phyloP scores from a whole-genome alignment of 1,284 basidiomycete species.

The Hemileia vastatrix region DNA sequence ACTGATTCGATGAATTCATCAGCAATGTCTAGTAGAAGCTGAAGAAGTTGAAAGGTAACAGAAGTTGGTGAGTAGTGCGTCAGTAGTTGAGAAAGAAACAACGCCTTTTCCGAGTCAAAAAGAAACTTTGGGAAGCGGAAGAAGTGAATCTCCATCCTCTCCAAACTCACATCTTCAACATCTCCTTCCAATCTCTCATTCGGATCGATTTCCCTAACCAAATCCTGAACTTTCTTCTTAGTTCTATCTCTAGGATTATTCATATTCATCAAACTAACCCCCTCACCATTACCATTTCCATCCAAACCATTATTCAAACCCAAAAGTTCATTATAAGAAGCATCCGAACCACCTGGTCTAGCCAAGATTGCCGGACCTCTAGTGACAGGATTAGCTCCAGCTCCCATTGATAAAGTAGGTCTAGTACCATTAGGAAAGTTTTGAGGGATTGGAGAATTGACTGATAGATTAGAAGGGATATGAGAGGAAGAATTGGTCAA shows the following conservation, averaged over 20 bases:
- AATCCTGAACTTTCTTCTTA: too few species aligned
- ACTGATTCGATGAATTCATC: slow-evolving; percentile 43
- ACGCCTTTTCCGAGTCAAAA: background rate
- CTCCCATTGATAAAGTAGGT: slow-evolving; percentile 36
- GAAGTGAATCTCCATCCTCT: background rate
- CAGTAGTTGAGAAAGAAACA: background rate
- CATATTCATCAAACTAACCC: slow-evolving; percentile 1
- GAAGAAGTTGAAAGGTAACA: background rate
- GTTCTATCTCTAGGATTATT: slow-evolving; percentile 6
- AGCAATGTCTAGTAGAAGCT: slow-evolving; percentile 38
- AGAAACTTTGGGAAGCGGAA: too few species aligned
- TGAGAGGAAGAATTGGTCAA: slow-evolving; percentile 3
- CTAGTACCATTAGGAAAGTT: slow-evolving; percentile 38
- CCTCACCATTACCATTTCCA: background rate
- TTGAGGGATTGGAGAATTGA: slow-evolving; percentile 28
- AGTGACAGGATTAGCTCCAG: slow-evolving; percentile 31
- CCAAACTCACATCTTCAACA: slow-evolving; percentile 37
- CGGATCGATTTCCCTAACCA: too few species aligned
- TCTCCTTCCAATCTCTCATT: too few species aligned
- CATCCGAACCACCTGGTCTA: slow-evolving; percentile 29
- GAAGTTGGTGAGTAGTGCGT: background rate
- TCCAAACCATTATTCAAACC: slow-evolving; percentile 1
- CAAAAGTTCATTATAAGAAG: background rate
- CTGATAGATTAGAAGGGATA: slow-evolving; percentile 3
- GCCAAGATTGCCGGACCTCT: slow-evolving; percentile 39